Conservation (phyloP, 139 green algal genomes). For the Coelastrella sp. region DNA sequence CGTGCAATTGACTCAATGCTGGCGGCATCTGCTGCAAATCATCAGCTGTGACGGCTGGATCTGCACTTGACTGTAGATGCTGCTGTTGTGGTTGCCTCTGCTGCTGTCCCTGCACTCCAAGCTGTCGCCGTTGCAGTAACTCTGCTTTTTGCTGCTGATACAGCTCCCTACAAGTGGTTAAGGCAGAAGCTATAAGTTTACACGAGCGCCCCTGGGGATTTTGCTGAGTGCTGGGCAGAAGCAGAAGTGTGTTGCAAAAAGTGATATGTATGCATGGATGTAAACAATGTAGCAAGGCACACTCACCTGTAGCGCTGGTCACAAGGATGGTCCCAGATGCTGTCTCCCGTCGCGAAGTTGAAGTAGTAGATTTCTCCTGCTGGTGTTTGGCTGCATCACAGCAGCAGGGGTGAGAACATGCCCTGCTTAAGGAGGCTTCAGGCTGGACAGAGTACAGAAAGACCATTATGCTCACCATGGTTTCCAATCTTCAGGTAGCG, state of each 20-base stretch:
- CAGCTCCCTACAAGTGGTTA: constrained; percentile 55
- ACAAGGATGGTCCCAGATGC: constrained; percentile 88
- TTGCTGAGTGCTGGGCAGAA: too few relatives aligned
- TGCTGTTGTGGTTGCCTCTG: constrained; percentile 40
- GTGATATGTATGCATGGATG: background rate
- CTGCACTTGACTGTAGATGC: constrained; percentile 25
- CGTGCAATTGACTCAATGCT: background rate
- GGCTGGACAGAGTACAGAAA: too few relatives aligned
- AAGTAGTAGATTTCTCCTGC: constrained; percentile 89
- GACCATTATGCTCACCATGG: constrained; percentile 63
- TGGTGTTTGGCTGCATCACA: constrained; percentile 73
- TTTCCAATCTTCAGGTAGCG: constrained; percentile 85
- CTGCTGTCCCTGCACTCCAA: background rate
- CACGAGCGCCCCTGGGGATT: too few relatives aligned
- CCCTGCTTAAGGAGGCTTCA: too few relatives aligned
- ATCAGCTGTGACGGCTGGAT: too few relatives aligned
- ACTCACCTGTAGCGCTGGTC: constrained; percentile 74
- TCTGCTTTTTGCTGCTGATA: constrained; percentile 48
- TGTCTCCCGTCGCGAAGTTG: constrained; percentile 82
- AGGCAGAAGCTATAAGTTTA: too few relatives aligned
- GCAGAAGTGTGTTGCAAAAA: too few relatives aligned
- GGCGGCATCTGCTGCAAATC: background rate
- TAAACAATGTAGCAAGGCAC: background rate
- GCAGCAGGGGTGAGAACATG: too few relatives aligned
- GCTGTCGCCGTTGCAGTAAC: background rate